Evolutionary conservation across 805 yeast genomes (phyloP).

Genomic region (Kuraishia borneana): DNA sequence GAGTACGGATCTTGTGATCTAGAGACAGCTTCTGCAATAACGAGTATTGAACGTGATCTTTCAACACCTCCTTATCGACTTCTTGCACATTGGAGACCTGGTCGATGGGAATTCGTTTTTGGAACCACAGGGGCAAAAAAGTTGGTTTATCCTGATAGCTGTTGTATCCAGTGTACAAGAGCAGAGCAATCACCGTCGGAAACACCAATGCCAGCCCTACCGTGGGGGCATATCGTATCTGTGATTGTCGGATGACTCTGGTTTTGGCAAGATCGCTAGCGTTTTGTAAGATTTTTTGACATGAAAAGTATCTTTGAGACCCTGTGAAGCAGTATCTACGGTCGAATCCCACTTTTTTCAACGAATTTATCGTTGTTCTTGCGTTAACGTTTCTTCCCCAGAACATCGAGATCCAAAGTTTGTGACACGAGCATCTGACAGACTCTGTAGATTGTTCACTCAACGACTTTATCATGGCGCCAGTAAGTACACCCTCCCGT

Average conservation of each 20-base stretch:
- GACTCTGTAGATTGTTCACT: no score
- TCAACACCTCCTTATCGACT: slow-evolving; percentile 16
- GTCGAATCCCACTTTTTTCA: no score
- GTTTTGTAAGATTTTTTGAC: no score
- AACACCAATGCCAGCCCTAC: slow-evolving; percentile 9
- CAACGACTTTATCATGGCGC: no score
- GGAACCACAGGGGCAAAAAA: slow-evolving; percentile 19
- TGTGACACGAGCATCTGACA: no score
- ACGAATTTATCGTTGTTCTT: no score
- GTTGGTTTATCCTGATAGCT: slow-evolving; percentile 16
- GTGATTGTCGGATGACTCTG: not conserved
- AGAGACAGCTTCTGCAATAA: slow-evolving; percentile 17
- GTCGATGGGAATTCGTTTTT: slow-evolving; percentile 14
- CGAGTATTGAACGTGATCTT: slow-evolving; percentile 12
- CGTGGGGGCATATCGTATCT: slow-evolving; percentile 4
- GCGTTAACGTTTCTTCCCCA: not conserved
- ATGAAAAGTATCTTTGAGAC: no score
- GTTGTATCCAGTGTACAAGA: slow-evolving; percentile 17
- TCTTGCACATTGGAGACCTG: slow-evolving; percentile 14
- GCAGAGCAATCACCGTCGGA: slow-evolving; percentile 11
- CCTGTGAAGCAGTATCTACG: no score
- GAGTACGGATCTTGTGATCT: slow-evolving; percentile 14
- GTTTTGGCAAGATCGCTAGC: no score
- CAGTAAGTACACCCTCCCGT: no score
- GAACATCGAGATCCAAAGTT: no score